Percentiles rank a stretch among this genome's conserved stretches.
Conservation (phyloP, 2,329 filamentous ascomycete genomes). For the Fusarium domesticum region DNA sequence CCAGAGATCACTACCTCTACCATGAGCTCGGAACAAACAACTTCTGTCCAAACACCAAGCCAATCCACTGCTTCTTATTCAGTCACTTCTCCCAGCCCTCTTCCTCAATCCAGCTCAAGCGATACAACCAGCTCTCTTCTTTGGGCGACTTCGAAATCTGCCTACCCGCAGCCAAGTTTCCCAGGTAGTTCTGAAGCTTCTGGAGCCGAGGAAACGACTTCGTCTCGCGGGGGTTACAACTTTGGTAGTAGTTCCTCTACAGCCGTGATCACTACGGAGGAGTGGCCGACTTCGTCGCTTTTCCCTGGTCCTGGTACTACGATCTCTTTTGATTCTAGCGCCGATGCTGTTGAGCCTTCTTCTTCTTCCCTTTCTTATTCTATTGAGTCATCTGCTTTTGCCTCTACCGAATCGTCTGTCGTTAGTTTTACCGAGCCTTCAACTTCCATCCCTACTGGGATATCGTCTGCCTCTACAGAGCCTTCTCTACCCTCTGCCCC, state of each 20-base stretch:
- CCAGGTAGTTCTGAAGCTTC: not conserved
- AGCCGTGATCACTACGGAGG: conserved; percentile 2
- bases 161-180: not conserved
- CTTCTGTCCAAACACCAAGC: not conserved
- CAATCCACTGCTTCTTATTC: not conserved
- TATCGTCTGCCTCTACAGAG: not conserved
- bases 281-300: conserved; percentile 8
- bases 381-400: not conserved
- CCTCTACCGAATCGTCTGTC: not conserved
- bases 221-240: conserved; percentile 9
- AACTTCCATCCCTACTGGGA: too few species aligned
- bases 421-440: not conserved
- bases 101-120: not conserved
- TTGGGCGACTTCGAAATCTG: not conserved
- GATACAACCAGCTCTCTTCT: not conserved
- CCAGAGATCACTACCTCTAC: not conserved
- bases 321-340: conserved; percentile 8
- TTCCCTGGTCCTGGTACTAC: not conserved
- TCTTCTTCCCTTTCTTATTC: not conserved
- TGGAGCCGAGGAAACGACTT: not conserved
- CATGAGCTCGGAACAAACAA: not conserved
- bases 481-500: not conserved
- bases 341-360: conserved; percentile 8
- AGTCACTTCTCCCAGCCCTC: not conserved
- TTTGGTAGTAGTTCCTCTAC: conserved; percentile 5